phyloP scores from a whole-genome alignment of 202 grass and related monocot genomes.

The Setaria italica region DNA sequence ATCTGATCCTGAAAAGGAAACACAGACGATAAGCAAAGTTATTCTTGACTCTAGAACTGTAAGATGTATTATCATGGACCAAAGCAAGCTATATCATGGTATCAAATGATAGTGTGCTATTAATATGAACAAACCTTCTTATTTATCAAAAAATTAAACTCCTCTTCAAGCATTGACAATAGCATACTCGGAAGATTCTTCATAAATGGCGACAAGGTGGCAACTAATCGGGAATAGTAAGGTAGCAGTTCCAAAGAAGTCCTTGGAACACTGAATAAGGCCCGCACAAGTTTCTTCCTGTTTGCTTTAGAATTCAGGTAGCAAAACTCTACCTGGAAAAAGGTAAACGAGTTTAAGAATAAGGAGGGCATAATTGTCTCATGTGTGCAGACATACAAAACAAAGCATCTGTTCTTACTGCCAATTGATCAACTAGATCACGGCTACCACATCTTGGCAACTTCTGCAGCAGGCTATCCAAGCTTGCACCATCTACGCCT shows the following conservation, averaged over 20 bases:
- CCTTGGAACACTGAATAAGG: neutral
- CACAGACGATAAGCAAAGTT: conserved; percentile 2
- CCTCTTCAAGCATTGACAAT: neutral
- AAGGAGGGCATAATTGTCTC: conserved; percentile 13
- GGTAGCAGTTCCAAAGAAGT: neutral
- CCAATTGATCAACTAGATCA: neutral
- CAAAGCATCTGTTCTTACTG: neutral
- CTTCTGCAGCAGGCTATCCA: neutral
- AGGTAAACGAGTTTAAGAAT: neutral
- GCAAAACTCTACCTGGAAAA: neutral
- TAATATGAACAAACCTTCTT: neutral
- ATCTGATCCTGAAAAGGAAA: conserved; percentile 5
- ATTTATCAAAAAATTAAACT: conserved; percentile 3
- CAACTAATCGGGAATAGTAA: conserved; percentile 4
- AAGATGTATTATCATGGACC: neutral
- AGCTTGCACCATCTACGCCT: neutral
- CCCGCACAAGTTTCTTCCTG: neutral
- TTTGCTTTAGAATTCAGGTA: neutral
- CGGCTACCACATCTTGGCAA: conserved; percentile 4
- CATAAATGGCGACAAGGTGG: neutral
- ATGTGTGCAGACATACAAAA: conserved; percentile 12
- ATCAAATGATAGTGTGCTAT: neutral
- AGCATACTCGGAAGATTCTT: conserved; percentile 5
- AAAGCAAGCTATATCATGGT: conserved; percentile 7
- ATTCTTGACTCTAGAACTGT: conserved; percentile 3